phyloP scores from a whole-genome alignment of 2,329 filamentous ascomycete genomes.

The Xylogone sp. region DNA sequence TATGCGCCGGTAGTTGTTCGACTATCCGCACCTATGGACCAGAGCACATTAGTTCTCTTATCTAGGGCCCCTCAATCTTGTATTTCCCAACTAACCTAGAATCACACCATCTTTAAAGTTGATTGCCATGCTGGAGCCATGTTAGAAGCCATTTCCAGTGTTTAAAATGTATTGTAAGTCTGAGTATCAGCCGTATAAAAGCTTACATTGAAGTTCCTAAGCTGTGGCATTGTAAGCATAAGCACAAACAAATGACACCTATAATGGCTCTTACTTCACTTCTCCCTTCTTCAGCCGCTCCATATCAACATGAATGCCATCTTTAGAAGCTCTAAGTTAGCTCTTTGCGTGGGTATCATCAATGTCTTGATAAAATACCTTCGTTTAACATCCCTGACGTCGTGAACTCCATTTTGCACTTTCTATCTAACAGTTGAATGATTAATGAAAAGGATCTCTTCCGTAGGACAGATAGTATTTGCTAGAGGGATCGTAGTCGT shows the following conservation, averaged over 20 bases:
- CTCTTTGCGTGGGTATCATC: slow-evolving; percentile 14
- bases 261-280: slow-evolving; percentile 72
- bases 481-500: not conserved
- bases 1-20: slow-evolving; percentile 96
- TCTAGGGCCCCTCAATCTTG: not conserved
- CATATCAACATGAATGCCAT: slow-evolving; percentile 99
- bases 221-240: slow-evolving; percentile 42
- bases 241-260: slow-evolving; percentile 3
- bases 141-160: slow-evolving; percentile 21
- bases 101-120: slow-evolving; percentile 99
- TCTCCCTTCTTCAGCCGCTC: slow-evolving; percentile 97
- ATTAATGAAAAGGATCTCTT: not conserved
- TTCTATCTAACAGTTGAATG: not conserved
- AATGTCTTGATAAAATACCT: slow-evolving; percentile 39
- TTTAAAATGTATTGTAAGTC: too few species aligned
- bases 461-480: not conserved
- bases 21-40: slow-evolving; percentile 73
- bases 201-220: slow-evolving; percentile 94
- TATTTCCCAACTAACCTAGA: slow-evolving; percentile 53
- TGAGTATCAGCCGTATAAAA: too few species aligned
- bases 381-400: slow-evolving; percentile 59
- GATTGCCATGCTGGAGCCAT: slow-evolving; percentile 78
- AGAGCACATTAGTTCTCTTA: slow-evolving; percentile 11
- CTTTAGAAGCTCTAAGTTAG: slow-evolving; percentile 44
- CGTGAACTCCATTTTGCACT: slow-evolving; percentile 56